Conservation (phyloP, 2,329 filamentous ascomycete genomes). For the Aspergillus sp. region DNA sequence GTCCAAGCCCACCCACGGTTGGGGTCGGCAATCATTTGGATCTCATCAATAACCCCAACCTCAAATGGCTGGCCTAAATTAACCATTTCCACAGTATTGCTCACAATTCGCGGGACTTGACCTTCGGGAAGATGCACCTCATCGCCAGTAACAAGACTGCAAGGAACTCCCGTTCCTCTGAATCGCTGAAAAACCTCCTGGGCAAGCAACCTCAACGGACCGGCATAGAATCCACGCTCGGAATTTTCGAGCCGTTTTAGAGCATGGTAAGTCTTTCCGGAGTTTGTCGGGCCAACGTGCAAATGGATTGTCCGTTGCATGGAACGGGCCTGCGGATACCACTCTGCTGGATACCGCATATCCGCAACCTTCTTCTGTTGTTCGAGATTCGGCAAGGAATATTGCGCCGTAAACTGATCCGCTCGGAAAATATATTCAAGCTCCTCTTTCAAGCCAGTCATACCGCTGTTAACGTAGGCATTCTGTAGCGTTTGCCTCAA, state of each 20-base stretch:
- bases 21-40: conserved; percentile 82
- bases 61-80: conserved; percentile 54
- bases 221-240: conserved; percentile 74
- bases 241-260: conserved; percentile 72
- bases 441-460: conserved; percentile 45
- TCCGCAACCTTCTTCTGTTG: conserved; percentile 64
- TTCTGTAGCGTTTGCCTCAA: conserved; percentile 41
- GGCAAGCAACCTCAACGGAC: conserved; percentile 76
- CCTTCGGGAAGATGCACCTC: conserved; percentile 64
- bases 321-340: conserved; percentile 75
- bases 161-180: conserved; percentile 63
- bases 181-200: conserved; percentile 93
- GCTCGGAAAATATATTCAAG: conserved; percentile 61
- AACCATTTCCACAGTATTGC: conserved; percentile 93
- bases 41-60: conserved; percentile 94
- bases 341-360: conserved; percentile 79
- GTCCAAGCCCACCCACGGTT: conserved; percentile 93
- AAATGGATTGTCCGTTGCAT: conserved; percentile 78
- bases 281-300: conserved; percentile 95
- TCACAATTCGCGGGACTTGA: conserved; percentile 51
- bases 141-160: conserved; percentile 81
- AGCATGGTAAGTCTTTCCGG: conserved; percentile 94
- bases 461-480: conserved; percentile 48
- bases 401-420: conserved; percentile 49
- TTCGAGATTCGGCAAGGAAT: conserved; percentile 47